Evolutionary conservation across 2,329 filamentous ascomycete species (phyloP).

Genomic region (Aureobasidium sp.): DNA sequence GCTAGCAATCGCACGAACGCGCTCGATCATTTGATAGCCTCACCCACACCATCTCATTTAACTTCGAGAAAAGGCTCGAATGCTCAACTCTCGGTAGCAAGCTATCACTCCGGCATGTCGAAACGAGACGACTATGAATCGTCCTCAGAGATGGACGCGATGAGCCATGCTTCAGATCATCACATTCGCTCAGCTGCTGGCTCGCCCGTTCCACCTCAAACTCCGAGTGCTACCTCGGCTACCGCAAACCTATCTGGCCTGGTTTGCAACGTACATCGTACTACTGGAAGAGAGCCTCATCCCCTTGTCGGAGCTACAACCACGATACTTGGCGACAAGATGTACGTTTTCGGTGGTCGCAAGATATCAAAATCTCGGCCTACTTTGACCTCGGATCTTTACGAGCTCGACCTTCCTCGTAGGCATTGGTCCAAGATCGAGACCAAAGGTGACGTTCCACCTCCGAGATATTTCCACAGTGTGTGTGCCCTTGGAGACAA

Average conservation of each 20-base stretch:
- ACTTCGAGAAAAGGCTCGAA: conserved; percentile 28
- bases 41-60: conserved; percentile 34
- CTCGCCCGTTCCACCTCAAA: conserved; percentile 10
- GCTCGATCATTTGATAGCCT: conserved; percentile 38
- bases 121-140: conserved; percentile 35
- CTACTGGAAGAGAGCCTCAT: conserved; percentile 83
- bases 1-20: conserved; percentile 31
- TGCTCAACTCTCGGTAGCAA: conserved; percentile 31
- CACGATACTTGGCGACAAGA: conserved; percentile 86
- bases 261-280: conserved; percentile 64
- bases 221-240: conserved; percentile 18
- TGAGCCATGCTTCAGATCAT: conserved; percentile 17
- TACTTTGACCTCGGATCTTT: conserved; percentile 80
- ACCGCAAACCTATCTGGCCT: conserved; percentile 56
- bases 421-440: conserved; percentile 92
- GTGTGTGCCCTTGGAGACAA: conserved; percentile 89
- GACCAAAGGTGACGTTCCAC: conserved; percentile 73
- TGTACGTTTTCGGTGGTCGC: conserved; percentile 93
- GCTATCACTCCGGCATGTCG: conserved; percentile 38
- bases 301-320: conserved; percentile 91
- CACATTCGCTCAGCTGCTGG: neutral
- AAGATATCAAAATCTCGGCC: conserved; percentile 77
- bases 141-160: conserved; percentile 26
- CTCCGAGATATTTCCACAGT: conserved; percentile 93
- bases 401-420: conserved; percentile 83